A percentile compares a stretch with the other conserved stretches of the same genome.
Evolutionary conservation across 139 green algal species (phyloP).

Genomic region (Coelastrella sp.): DNA sequence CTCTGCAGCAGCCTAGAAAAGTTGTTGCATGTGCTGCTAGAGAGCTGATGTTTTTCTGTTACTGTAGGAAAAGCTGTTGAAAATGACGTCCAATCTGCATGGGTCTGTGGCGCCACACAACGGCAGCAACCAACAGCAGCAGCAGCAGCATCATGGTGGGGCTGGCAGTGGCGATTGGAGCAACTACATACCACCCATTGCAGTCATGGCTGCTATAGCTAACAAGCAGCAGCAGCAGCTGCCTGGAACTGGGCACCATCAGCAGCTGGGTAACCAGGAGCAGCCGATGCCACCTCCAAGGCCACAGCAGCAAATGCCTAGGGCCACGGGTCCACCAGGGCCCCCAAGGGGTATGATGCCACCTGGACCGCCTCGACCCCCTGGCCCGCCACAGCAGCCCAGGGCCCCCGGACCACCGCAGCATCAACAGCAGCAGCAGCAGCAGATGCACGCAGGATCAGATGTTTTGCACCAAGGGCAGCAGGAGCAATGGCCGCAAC

Average conservation of each 20-base stretch:
- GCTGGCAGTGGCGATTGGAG: conserved; percentile 45
- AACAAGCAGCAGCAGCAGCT: conserved; percentile 20
- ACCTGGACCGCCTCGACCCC: neutral
- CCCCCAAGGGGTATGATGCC: neutral
- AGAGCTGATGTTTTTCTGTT: neutral
- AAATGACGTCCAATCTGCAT: neutral
- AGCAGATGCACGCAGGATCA: neutral
- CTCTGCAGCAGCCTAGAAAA: too few relatives aligned
- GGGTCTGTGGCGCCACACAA: neutral
- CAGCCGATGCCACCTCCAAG: neutral
- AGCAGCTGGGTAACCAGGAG: conserved; percentile 5
- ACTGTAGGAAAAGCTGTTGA: conserved; percentile 42
- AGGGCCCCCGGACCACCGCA: neutral
- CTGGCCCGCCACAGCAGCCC: neutral
- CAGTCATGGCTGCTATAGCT: conserved; percentile 50
- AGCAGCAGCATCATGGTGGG: neutral
- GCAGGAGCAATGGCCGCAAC: too few relatives aligned
- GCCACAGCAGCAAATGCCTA: neutral
- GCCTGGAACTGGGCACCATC: neutral
- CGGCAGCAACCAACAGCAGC: conserved; percentile 14
- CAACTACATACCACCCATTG: conserved; percentile 56
- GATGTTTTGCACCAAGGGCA: too few relatives aligned
- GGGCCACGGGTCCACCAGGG: neutral
- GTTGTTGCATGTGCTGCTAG: too few relatives aligned
- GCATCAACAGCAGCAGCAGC: neutral